These are phyloP conservation scores for Avena atlantica DNA, from an alignment of 176 grass and related monocot species.

Conservation along the genomic window DNA sequence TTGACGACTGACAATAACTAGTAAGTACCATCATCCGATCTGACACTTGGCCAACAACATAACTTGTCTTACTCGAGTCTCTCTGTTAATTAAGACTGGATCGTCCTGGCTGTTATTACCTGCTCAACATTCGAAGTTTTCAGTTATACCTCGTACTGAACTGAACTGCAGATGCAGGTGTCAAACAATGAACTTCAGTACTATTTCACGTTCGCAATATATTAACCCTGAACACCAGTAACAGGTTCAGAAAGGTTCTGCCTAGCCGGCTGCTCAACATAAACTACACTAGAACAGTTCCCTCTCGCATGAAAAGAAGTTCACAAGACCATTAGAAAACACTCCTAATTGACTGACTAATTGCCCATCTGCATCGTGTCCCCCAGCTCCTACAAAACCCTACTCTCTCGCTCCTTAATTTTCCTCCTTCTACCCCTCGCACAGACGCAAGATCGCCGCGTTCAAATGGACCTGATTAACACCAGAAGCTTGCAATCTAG, in stretches of 20 bases:
- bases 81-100: conserved; percentile 10
- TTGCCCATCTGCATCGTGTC: neutral
- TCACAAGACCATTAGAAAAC: conserved; percentile 38
- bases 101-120: neutral
- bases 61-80: neutral
- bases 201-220: conserved; percentile 16
- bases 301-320: conserved; percentile 62
- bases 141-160: conserved; percentile 38
- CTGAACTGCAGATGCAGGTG: conserved; percentile 6
- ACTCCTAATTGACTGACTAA: conserved; percentile 48
- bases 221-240: conserved; percentile 29
- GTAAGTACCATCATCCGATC: neutral
- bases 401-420: neutral
- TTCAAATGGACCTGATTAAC: conserved; percentile 39
- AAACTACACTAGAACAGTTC: conserved; percentile 18
- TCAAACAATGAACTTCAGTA: conserved; percentile 13
- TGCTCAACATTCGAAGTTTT: neutral
- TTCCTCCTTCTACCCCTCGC: conserved; percentile 33
- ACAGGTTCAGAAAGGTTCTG: conserved; percentile 20
- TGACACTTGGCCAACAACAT: neutral
- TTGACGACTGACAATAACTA: neutral
- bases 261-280: conserved; percentile 11
- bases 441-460: neutral
- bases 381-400: conserved; percentile 54
- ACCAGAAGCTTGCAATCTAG: conserved; percentile 33